These are phyloP conservation scores for Aschersonia sp. DNA, from an alignment of 2,329 filamentous ascomycete genomes.

Conservation along the genomic window DNA sequence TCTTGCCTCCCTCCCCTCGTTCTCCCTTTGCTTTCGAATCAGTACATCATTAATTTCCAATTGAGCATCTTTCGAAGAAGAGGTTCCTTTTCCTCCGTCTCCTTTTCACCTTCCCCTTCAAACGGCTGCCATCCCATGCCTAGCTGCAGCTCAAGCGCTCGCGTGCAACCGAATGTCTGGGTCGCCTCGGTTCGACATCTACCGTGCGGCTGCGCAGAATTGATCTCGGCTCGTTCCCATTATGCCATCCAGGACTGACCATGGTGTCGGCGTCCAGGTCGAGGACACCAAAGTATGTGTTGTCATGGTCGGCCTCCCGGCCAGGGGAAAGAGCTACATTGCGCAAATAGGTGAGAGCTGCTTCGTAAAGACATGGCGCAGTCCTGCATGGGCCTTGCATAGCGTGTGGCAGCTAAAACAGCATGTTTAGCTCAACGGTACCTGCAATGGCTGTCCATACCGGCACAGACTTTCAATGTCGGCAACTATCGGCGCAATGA, in stretches of 20 bases:
- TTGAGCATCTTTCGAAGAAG: background rate
- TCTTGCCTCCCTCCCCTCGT: background rate
- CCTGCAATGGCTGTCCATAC: slow-evolving; percentile 90
- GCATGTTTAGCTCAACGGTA: slow-evolving; percentile 63
- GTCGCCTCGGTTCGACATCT: slow-evolving; percentile 3
- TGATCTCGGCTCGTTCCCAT: slow-evolving; percentile 6
- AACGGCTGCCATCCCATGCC: background rate
- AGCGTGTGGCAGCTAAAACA: slow-evolving; percentile 1
- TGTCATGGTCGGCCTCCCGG: slow-evolving; percentile 95
- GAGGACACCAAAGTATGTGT: slow-evolving; percentile 96
- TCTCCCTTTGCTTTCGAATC: background rate
- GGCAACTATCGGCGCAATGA: slow-evolving; percentile 85
- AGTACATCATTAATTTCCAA: background rate
- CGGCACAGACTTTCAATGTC: slow-evolving; percentile 91
- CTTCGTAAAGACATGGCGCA: background rate
- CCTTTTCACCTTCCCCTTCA: background rate
- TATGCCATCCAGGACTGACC: slow-evolving; percentile 35
- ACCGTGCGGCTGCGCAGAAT: slow-evolving; percentile 6
- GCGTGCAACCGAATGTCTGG: background rate
- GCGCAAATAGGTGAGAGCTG: slow-evolving; percentile 73
- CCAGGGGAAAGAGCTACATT: slow-evolving; percentile 92
- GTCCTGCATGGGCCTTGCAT: background rate
- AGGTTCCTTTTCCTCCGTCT: background rate
- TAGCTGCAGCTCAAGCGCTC: background rate
- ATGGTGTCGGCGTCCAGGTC: slow-evolving; percentile 65